Evolutionary conservation across 805 yeast species (phyloP), one percentile per base, ranked within the genome.

Genomic region (Cyberlindnera veronae): DNA sequence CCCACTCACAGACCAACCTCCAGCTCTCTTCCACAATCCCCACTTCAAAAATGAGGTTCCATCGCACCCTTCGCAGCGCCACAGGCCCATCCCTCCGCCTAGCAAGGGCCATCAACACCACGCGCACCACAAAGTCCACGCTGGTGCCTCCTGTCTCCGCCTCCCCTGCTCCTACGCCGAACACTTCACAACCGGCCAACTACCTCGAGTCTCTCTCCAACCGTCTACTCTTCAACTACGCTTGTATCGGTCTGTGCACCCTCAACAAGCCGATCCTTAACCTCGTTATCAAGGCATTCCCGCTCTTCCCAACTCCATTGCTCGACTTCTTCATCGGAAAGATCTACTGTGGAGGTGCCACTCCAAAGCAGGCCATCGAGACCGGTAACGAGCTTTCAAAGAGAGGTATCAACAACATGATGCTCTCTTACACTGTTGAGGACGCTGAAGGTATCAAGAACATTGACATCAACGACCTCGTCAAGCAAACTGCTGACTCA

Each of bases 391-490:
- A 77, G 43, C 71, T 90, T 50, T 69, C 77, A 39, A 61, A 72
- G 37, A 72, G 95, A 45, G 95, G 95, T 9, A 84, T 89, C 56
- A 78, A 85, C 51, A 91, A 90, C 68, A 87, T 90, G 95, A 88
- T 90, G 95, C 68, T 90, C n/a, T 83, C 95, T 1, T 77, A 88
- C 60, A 87, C 96, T 13, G 89, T 90, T 38, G 98, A 90, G 64
- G 95, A 93, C 41, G 82, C 96, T 39, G 86, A 86, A 49, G 96
- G 95, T 28, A 75, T 74, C 42, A 73, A 76, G 57, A 68, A 76
- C 61, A 54, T 72, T 30, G 80, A 77, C 61, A 78, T 81, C 27
- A 57, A 72, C 29, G 69, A 68, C 47, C 83, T 85, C 44, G 77
- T 84, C 27, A 53, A 62, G 15, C 82, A 81, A 58, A 84, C 91